Evolutionary conservation across 1,284 basidiomycete species (phyloP), one percentile per base, ranked within the genome.

Genomic region (Dichomitus squalens): DNA sequence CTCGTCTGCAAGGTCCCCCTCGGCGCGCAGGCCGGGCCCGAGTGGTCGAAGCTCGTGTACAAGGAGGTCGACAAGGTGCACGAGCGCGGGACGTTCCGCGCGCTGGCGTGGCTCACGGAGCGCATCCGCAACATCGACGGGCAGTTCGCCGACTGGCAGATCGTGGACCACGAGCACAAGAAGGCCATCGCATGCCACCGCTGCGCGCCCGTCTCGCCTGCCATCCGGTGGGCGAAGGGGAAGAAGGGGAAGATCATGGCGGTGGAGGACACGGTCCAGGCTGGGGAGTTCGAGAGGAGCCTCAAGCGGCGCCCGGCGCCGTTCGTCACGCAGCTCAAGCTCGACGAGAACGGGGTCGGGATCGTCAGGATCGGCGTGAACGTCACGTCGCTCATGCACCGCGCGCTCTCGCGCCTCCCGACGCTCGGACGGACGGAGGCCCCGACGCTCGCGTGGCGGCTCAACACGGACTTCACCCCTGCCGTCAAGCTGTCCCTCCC

Each of bases 291-390:
- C 68, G 93, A 96, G 69, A 85, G 94, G 60, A 85, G 91, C 23
- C 79, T 98, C 57, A 98, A 98, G 75, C 80, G 85, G 56, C 86
- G 95, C 12, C 96, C 95, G 0, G 84, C 82, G 41, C 90, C 95
- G 0, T 96, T 98, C 69, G 83, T 95, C 33, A 91, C 95, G 0
- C 93, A 96, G 70, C 80, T 96, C 31, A 90, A 86, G 60, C 75
- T 93, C n/a, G 84, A 90, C 57, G 79, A 85, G 7, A 71, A 82
- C 43, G 78, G 79, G 8, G 70, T 78, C 2, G 95, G 93, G 0
- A 81, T 82, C 39, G 86, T 96, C 50, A 85, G 90, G 50, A 88
- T 98, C 41, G 95, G 93, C 25, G 83, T 96, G 68, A 98, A 98
- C 69, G 81, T 94, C 36, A 82, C 90, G 0, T 93, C 95, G 1